Evolutionary conservation across 352 stramenopile genomes (phyloP), one percentile per base, ranked within the genome.

Genomic region (Thalassiosira delicatula): DNA sequence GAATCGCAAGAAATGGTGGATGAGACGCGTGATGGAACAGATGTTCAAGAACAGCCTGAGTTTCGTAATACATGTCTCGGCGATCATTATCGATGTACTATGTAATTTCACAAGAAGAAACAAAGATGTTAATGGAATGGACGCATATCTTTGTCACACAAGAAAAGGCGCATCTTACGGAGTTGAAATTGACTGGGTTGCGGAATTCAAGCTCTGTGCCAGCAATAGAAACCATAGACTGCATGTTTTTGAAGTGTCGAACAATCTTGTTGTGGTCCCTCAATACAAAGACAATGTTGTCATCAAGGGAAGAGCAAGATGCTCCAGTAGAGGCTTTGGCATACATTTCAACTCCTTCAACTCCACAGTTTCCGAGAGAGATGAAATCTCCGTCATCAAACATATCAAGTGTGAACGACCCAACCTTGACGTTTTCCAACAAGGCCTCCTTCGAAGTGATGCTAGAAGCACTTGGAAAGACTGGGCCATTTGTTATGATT

Each of bases 1-100:
- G 35, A 35, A 66, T 30, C 29, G 78, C 35, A 30, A 94, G n/a
- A 62, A 92, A 93, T 2, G 90, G 86, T 9, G 88, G 57, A 12
- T 57, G 70, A 27, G 83, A 91, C 29, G 23, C n/a, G 63, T 94
- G 88, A 65, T 85, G 76, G 40, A 92, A 85, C n/a, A 87, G 79
- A 42, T 84, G 74, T 27, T 92, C 88, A 12, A 94, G 23, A 0
- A 84, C 66, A 1, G 81, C 90, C 14, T 94, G 86, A 9, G 76
- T 91, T 61, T 94, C 90, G 19, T 88, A 59, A 19, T 78, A 29
- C 9, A 69, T 81, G 67, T 93, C 88, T 8, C 82, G 33, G n/a
- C n/a, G n/a, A n/a, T n/a, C n/a, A n/a, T n/a, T n/a, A n/a, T n/a
- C n/a, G n/a, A n/a, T n/a, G n/a, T n/a, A n/a, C n/a, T n/a, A n/a